Conservation (phyloP, 495 filamentous ascomycete species). For the Lasiosphaeriaceae sp. region DNA sequence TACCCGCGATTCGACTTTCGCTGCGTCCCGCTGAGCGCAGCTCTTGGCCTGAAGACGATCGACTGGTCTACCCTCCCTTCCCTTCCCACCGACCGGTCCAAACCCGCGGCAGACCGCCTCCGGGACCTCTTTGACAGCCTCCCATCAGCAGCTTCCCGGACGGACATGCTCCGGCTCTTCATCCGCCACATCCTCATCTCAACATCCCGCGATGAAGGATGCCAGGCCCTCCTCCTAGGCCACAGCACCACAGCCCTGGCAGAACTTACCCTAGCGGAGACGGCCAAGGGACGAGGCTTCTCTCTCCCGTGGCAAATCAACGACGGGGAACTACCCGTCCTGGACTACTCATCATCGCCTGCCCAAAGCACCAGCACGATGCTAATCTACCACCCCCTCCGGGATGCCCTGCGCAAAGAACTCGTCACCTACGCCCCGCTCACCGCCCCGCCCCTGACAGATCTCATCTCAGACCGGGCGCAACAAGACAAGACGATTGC, state of each 20-base stretch:
- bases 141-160: constrained; percentile 65
- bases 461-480: not conserved
- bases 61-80: constrained; percentile 38
- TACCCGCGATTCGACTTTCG: constrained; percentile 61
- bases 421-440: constrained; percentile 55
- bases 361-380: not conserved
- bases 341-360: constrained; percentile 35
- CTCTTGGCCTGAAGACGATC: constrained; percentile 41
- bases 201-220: constrained; percentile 55
- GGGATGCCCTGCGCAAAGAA: constrained; percentile 80
- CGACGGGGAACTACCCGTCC: constrained; percentile 62
- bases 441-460: constrained; percentile 26
- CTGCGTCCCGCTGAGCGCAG: constrained; percentile 52
- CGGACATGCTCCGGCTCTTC: constrained; percentile 68
- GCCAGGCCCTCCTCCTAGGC: constrained; percentile 72
- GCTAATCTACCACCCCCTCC: constrained; percentile 42
- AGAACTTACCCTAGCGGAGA: constrained; percentile 77
- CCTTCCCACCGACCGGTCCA: constrained; percentile 32
- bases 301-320: constrained; percentile 74
- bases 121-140: constrained; percentile 53
- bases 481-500: not conserved
- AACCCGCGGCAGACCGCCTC: constrained; percentile 41
- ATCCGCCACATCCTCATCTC: constrained; percentile 65
- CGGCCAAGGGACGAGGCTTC: constrained; percentile 85
- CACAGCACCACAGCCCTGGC: constrained; percentile 85